Conservation (phyloP, 73 alveolate genomes). For the Tetrahymena malaccensis region DNA sequence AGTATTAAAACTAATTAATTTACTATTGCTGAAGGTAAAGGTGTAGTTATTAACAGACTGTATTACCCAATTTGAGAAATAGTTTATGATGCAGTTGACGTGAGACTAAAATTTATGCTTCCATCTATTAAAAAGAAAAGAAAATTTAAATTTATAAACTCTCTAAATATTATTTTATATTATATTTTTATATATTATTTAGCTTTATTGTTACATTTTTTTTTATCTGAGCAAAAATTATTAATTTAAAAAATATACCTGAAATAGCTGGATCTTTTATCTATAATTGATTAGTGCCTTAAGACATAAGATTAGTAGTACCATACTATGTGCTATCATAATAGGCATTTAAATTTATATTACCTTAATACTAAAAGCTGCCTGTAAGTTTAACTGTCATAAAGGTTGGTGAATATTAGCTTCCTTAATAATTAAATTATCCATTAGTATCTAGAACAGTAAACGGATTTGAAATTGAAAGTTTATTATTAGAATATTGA, state of each 20-base stretch:
- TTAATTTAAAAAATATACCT: background rate
- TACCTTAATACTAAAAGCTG: too few species aligned
- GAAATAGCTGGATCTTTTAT: background rate
- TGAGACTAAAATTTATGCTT: background rate
- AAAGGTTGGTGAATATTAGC: too few species aligned
- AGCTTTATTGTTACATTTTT: too few species aligned
- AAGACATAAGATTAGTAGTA: background rate
- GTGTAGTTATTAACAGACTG: background rate
- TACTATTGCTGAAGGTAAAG: background rate
- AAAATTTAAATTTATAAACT: too few species aligned
- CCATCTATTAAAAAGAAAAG: too few species aligned
- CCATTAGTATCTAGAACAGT: too few species aligned
- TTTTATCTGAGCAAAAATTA: too few species aligned
- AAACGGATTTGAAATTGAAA: too few species aligned
- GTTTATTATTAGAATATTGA: too few species aligned
- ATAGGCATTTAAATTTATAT: background rate
- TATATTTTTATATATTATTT: too few species aligned
- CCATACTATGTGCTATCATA: background rate
- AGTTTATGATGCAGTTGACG: background rate
- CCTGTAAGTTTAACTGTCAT: background rate
- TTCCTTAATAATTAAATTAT: too few species aligned
- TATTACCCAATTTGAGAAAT: background rate
- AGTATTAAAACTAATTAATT: background rate
- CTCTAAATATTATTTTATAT: too few species aligned
- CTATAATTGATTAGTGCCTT: background rate